phyloP scores from a whole-genome alignment of 2,329 filamentous ascomycete genomes.

The Cladophialophora exuberans region DNA sequence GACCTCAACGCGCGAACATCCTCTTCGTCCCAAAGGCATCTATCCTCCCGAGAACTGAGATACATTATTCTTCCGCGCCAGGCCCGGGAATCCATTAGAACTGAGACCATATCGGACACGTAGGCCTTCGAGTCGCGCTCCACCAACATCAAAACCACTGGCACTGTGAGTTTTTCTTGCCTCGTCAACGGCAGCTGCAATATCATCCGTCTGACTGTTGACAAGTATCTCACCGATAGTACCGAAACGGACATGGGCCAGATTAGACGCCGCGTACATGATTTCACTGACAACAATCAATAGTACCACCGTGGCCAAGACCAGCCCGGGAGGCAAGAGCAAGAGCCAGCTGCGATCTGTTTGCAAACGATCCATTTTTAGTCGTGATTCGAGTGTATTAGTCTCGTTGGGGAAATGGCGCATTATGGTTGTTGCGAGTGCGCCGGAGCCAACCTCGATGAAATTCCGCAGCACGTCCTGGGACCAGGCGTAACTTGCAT shows the following conservation, averaged over 20 bases:
- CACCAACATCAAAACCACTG: background rate
- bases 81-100: background rate
- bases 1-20: no score
- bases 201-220: constrained; percentile 3
- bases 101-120: background rate
- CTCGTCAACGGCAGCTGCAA: background rate
- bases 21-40: no score
- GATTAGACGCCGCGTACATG: background rate
- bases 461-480: background rate
- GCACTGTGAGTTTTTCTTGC: background rate
- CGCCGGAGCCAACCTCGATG: constrained; percentile 1
- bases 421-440: background rate
- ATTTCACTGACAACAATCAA: background rate
- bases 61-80: background rate
- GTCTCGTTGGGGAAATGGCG: constrained; percentile 4
- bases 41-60: no score
- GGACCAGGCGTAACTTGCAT: background rate
- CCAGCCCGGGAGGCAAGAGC: background rate
- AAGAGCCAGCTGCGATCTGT: background rate
- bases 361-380: background rate
- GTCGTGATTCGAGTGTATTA: background rate
- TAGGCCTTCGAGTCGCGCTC: no score
- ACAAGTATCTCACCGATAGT: background rate
- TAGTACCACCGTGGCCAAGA: background rate
- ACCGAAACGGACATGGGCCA: background rate